Conservation (phyloP, 805 yeast species). For the Saturnispora gosingensis region DNA sequence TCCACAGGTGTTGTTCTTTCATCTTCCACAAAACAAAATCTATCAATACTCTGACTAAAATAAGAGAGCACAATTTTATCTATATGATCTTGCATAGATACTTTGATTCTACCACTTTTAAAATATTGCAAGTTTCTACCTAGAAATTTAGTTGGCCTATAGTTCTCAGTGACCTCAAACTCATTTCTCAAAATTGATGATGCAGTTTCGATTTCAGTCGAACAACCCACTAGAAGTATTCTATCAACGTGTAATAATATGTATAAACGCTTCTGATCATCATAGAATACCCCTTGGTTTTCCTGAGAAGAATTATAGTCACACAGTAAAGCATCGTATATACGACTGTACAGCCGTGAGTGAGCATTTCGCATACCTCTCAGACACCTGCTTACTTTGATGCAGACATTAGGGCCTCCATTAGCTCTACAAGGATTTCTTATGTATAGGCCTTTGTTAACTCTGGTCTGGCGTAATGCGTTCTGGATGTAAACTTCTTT, state of each 20-base stretch:
- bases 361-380: neutral
- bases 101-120: neutral
- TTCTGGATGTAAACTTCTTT: neutral
- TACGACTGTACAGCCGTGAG: neutral
- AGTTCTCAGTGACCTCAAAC: neutral
- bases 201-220: neutral
- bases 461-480: neutral
- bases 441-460: neutral
- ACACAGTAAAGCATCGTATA: neutral
- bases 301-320: neutral
- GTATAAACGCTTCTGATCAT: neutral
- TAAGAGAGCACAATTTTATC: neutral
- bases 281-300: neutral
- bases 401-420: neutral
- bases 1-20: neutral
- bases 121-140: neutral
- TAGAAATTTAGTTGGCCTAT: neutral
- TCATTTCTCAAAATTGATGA: neutral
- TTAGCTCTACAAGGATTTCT: neutral
- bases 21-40: neutral
- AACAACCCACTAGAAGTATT: neutral
- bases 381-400: neutral
- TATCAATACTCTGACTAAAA: neutral
- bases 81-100: neutral
- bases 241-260: neutral